A percentile compares a stretch with the other conserved stretches of the same genome.
These are phyloP conservation scores for Epithemia pelagica DNA, from an alignment of 108 stramenopile genomes.

Conservation along the genomic window DNA sequence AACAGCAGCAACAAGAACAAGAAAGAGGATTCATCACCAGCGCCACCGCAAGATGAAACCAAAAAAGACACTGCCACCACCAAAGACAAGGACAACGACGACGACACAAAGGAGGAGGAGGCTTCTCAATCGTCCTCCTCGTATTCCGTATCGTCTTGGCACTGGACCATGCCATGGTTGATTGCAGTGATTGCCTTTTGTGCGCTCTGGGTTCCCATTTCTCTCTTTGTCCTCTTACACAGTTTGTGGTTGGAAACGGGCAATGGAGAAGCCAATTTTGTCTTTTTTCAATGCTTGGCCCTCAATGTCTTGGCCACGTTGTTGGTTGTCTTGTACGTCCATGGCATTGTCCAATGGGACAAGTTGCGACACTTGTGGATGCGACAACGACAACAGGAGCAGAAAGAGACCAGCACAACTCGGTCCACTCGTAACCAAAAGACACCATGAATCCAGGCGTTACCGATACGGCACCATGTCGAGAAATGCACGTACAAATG, in stretches of 20 bases:
- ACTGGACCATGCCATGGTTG: constrained; percentile 34
- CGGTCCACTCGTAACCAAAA: no score
- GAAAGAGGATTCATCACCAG: not conserved
- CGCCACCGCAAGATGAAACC: no score
- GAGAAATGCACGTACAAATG: no score
- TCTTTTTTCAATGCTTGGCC: constrained; percentile 79
- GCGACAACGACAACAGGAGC: no score
- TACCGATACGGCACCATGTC: no score
- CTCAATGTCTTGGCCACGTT: constrained; percentile 58
- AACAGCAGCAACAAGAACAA: not conserved
- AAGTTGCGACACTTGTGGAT: constrained; percentile 11
- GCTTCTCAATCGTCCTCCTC: not conserved
- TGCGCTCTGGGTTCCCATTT: constrained; percentile 50
- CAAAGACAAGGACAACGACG: not conserved
- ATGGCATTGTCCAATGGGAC: constrained; percentile 29
- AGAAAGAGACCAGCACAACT: no score
- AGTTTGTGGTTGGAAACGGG: constrained; percentile 71
- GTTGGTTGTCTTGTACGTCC: constrained; percentile 22
- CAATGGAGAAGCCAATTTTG: constrained; percentile 77
- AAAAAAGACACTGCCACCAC: no score
- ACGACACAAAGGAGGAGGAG: not conserved
- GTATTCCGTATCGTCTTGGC: not conserved
- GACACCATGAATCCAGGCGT: no score
- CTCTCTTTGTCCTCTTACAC: constrained; percentile 39
- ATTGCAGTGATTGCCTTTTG: constrained; percentile 42